A percentile compares a stretch with the other conserved stretches of the same genome.
Conservation (phyloP, 2,329 filamentous ascomycete species). For the Claviceps sp. region DNA sequence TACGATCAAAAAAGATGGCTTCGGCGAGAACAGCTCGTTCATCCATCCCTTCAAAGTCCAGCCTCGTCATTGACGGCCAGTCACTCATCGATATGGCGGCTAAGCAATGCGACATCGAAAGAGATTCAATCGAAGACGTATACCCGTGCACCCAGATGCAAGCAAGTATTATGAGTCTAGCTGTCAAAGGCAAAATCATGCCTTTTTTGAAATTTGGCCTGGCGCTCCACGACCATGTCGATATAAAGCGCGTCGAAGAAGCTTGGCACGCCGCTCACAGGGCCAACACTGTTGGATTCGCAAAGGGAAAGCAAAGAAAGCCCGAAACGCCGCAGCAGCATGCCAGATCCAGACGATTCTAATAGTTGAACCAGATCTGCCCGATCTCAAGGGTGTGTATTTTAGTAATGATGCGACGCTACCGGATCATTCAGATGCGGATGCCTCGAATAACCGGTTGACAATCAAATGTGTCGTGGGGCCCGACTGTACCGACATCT, state of each 20-base stretch:
- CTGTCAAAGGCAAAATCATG: not conserved
- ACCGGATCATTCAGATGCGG: too few species aligned
- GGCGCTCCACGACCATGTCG: not conserved
- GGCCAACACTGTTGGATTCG: too few species aligned
- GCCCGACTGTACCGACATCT: too few species aligned
- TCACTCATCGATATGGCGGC: not conserved
- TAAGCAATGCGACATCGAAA: not conserved
- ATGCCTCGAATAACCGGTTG: too few species aligned
- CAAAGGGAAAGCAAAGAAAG: too few species aligned
- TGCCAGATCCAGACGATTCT: too few species aligned
- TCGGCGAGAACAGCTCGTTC: not conserved
- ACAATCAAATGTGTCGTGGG: too few species aligned
- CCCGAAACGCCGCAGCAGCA: too few species aligned
- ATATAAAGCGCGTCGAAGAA: not conserved
- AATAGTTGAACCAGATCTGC: too few species aligned
- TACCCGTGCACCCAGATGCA: slow-evolving; percentile 1
- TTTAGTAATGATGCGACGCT: too few species aligned
- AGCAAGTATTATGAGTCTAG: not conserved
- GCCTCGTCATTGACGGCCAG: not conserved
- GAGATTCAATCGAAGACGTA: not conserved
- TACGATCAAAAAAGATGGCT: not conserved
- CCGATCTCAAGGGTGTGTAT: too few species aligned
- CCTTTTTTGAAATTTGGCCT: not conserved
- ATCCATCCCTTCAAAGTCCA: not conserved
- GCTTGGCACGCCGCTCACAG: not conserved